Base-by-base conservation (phyloP, 768 basidiomycete genomes). In the Aureoboletus auriporus region DNA sequence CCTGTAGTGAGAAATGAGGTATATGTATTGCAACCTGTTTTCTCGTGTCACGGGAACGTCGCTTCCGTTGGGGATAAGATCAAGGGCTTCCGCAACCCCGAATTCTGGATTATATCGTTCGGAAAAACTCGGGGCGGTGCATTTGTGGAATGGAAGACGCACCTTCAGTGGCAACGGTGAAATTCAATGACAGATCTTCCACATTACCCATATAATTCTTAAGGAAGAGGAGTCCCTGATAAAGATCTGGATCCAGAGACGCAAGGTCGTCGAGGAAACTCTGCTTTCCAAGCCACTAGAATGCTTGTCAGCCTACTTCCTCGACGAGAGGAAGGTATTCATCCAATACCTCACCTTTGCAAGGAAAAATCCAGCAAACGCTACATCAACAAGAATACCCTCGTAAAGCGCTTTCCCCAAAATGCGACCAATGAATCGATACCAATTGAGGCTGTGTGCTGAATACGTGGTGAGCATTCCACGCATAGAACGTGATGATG, bases 381-480 rank as follows among this genome's bases (percentile, higher is more conserved):
- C 88, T 2, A 97, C 92, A 54, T 97, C 93, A 13, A 95, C 84
- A 7, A 99, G 73, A 39, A 98, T 96, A 1, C 94, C 93, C 45
- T 97, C 91, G 59, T 99, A 98, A 63, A 99, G 75, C 0, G 95
- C 96, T 64, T 98, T 98, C 5, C 95, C 95, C 1, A 99, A 75
- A 16, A 99, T 89, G 2, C 91, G 76, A 0, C 96, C 96, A 51
- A 97, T 87, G 67, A 95, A 93, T 1, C 83, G 78, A 62, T 89
- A 98, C 95, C 95, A 98, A 37, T 78, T 82, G 41, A 97, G 72
- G 61, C 84, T 93, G 61, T 91, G 86, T 0, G 78, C 88, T 94
- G 27, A 3, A 59, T 7, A 51, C 16, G 23, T 11, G 35, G 35
- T 5, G 14, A 31, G 42, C 8, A 39, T 23, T 14, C 36, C 35